These are phyloP conservation scores for Kuraishia cidri DNA, from an alignment of 805 yeast genomes.

Conservation along the genomic window DNA sequence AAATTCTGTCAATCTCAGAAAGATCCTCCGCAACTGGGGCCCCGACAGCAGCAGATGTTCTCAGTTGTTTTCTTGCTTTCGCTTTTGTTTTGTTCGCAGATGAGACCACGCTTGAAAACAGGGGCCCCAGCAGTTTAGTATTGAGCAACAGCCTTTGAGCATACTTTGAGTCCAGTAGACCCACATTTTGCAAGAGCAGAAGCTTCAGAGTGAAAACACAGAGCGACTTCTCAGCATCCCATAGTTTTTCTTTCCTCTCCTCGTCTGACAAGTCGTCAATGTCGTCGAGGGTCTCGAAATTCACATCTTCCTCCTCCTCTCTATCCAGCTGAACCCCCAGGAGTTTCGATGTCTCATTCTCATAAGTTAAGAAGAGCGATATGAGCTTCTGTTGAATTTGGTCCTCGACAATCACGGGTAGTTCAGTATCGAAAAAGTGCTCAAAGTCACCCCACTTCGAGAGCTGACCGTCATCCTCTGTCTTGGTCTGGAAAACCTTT, in stretches of 20 bases:
- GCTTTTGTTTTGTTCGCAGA: too few relatives aligned
- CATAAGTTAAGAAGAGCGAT: conserved; percentile 38
- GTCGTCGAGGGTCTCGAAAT: conserved; percentile 6
- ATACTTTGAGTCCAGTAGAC: conserved; percentile 7
- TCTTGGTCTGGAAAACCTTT: neutral
- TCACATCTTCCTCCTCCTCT: conserved; percentile 37
- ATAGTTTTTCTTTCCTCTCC: conserved; percentile 1
- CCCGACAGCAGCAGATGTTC: too few relatives aligned
- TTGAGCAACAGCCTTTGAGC: conserved; percentile 14
- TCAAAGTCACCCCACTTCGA: too few relatives aligned
- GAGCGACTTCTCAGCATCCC: conserved; percentile 9
- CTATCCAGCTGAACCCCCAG: conserved; percentile 35
- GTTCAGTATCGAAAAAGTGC: conserved; percentile 22
- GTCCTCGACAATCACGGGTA: conserved; percentile 17
- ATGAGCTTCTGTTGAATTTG: conserved; percentile 23
- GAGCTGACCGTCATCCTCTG: too few relatives aligned
- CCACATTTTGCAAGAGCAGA: conserved; percentile 9
- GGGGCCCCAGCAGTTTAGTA: conserved; percentile 10
- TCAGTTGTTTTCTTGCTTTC: too few relatives aligned
- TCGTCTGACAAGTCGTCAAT: conserved; percentile 6
- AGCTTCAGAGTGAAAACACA: conserved; percentile 15
- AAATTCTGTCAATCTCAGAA: too few relatives aligned
- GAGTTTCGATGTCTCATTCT: conserved; percentile 30
- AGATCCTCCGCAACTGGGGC: too few relatives aligned
- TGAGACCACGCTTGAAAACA: conserved; percentile 25